phyloP scores from a whole-genome alignment of 352 stramenopile species.

The Phytopythium litorale region DNA sequence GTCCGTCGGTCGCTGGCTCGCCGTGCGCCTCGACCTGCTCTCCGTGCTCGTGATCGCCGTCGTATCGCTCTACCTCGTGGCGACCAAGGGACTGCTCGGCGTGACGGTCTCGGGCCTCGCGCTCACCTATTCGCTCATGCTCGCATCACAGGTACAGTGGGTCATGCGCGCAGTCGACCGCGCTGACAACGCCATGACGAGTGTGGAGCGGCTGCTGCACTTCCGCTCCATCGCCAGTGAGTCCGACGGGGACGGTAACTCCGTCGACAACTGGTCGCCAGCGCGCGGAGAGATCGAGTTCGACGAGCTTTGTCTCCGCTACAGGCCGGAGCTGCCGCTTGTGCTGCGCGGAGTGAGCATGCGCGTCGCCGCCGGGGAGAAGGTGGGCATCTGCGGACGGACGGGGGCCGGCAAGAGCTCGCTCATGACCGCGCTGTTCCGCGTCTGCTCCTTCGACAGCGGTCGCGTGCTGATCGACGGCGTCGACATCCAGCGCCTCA shows the following conservation, averaged over 20 bases:
- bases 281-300: conserved; percentile 12
- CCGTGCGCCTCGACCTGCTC: conserved; percentile 84
- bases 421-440: conserved; percentile 41
- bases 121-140: conserved; percentile 30
- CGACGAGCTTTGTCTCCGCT: conserved; percentile 21
- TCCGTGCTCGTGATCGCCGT: conserved; percentile 83
- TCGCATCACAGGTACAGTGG: conserved; percentile 41
- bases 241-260: conserved; percentile 29
- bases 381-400: conserved; percentile 51
- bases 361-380: conserved; percentile 30
- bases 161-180: conserved; percentile 22
- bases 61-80: conserved; percentile 82
- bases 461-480: conserved; percentile 85
- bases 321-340: conserved; percentile 32
- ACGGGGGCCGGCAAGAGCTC: conserved; percentile 46
- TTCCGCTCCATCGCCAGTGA: conserved; percentile 18
- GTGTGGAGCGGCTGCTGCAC: conserved; percentile 34
- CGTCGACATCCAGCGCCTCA: conserved; percentile 51
- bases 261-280: not conserved
- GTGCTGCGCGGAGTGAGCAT: conserved; percentile 31
- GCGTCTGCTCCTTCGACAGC: conserved; percentile 40
- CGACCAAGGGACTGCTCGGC: conserved; percentile 32
- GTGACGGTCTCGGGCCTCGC: conserved; percentile 21
- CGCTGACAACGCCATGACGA: conserved; percentile 58
- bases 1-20: conserved; percentile 86